Conservation (phyloP, 805 yeast genomes). For the Metschnikowia orientalis region DNA sequence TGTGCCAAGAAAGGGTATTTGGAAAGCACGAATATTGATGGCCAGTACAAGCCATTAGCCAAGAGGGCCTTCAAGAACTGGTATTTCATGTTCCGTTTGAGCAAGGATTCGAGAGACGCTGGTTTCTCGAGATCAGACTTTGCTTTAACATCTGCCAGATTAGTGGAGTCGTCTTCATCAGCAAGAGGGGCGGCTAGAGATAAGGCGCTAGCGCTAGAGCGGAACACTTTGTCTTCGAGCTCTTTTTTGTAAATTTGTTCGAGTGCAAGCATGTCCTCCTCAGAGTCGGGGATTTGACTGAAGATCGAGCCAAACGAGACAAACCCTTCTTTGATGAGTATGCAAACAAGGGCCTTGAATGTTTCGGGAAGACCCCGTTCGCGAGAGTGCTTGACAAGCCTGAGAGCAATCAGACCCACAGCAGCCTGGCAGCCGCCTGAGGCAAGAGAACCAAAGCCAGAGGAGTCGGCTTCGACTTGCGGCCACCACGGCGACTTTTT, state of each 20-base stretch:
- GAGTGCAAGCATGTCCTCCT: constrained; percentile 41
- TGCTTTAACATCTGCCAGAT: neutral
- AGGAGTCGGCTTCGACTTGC: constrained; percentile 24
- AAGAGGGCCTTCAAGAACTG: constrained; percentile 51
- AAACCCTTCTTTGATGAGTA: constrained; percentile 62
- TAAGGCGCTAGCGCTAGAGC: constrained; percentile 69
- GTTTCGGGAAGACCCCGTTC: constrained; percentile 39
- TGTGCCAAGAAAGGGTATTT: constrained; percentile 59
- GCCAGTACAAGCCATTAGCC: constrained; percentile 57
- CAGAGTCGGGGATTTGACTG: constrained; percentile 51
- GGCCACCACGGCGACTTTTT: constrained; percentile 70
- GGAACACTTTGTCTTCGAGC: constrained; percentile 51
- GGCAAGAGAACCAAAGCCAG: constrained; percentile 30
- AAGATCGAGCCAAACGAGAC: constrained; percentile 60
- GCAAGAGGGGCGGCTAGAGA: constrained; percentile 84
- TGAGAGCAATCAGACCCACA: constrained; percentile 50
- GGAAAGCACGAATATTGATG: constrained; percentile 54
- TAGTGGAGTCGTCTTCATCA: constrained; percentile 54
- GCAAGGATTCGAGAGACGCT: constrained; percentile 15
- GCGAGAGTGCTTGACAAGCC: constrained; percentile 27
- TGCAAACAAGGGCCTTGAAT: constrained; percentile 43
- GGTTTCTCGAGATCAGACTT: constrained; percentile 10
- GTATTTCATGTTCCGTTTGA: constrained; percentile 22
- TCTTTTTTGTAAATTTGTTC: constrained; percentile 43
- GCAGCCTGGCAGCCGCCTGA: constrained; percentile 55